Evolutionary conservation across 371 early-diverging fungal genomes (phyloP), one percentile per base, ranked within the genome.

Genomic region (Choanephora cucurbitarum): DNA sequence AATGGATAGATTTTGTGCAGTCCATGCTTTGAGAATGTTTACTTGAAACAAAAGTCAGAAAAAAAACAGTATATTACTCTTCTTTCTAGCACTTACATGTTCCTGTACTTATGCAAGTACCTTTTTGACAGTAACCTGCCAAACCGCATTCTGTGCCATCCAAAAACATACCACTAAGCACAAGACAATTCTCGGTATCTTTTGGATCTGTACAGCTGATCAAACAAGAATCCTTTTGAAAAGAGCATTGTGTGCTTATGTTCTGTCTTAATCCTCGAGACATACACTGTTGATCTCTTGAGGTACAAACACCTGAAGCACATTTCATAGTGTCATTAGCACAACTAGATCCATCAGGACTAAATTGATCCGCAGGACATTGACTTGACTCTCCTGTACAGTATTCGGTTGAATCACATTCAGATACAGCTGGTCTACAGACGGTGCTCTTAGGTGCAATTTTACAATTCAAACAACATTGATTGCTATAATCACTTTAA

Each of bases 81-180:
- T n/a, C n/a, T n/a, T n/a, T n/a, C n/a, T n/a, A n/a, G n/a, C n/a
- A n/a, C 47, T 72, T 76, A 77, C 84, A 59, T 34, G 73, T 48
- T 18, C 73, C 72, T 7, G 82, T 79, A 22, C 73, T 66, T 4
- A 60, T 50, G 63, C 85, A 87, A 5, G 21, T 21, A 3, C 84
- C 84, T 31, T 66, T 60, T 22, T 69, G 68, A 58, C 92, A 92
- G 19, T 60, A 70, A 13, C 91, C 91, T 40, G 80, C 82, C 52
- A 84, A 72, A 5, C 95, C 96, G 63, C 97, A 95, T 13, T 88
- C 80, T 0, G 95, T 91, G n/a, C 97, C 97, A 57, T 96, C 95
- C 18, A 91, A 52, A 72, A 93, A 95, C 57, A 72, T 72, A 45
- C 81, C 83, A 19, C 94, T 92, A 0, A 86, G 83, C 56, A 93